These are phyloP conservation scores for Botryotinia narcissicola DNA, from an alignment of 2,329 filamentous ascomycete species.

Conservation along the genomic window DNA sequence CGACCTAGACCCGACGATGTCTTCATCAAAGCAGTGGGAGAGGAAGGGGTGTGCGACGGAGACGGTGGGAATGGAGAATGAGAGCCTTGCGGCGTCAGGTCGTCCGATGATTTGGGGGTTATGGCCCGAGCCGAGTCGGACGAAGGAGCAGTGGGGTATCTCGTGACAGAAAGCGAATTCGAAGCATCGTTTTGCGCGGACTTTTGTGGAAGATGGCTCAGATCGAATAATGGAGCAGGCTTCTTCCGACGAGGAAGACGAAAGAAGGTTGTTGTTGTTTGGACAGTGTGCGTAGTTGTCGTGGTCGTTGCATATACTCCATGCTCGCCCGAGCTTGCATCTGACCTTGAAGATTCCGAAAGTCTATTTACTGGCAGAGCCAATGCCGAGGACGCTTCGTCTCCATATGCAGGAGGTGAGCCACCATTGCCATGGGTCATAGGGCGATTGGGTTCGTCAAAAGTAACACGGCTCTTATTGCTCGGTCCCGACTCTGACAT, in stretches of 20 bases:
- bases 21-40: slow-evolving; percentile 29
- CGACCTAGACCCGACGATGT: slow-evolving; percentile 39
- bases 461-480: slow-evolving; percentile 49
- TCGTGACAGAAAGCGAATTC: slow-evolving; percentile 41
- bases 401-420: slow-evolving; percentile 57
- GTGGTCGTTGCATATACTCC: slow-evolving; percentile 56
- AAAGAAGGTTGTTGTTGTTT: slow-evolving; percentile 73
- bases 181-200: slow-evolving; percentile 44
- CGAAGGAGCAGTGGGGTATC: slow-evolving; percentile 46
- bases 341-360: slow-evolving; percentile 87
- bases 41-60: slow-evolving; percentile 22
- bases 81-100: slow-evolving; percentile 28
- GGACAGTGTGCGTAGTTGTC: slow-evolving; percentile 61
- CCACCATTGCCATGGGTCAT: slow-evolving; percentile 41
- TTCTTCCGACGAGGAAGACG: slow-evolving; percentile 74
- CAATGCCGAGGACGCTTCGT: slow-evolving; percentile 60
- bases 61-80: slow-evolving; percentile 36
- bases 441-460: slow-evolving; percentile 59
- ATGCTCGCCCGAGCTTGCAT: slow-evolving; percentile 73
- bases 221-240: slow-evolving; percentile 74
- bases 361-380: slow-evolving; percentile 63
- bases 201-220: slow-evolving; percentile 85
- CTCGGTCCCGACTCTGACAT: slow-evolving; percentile 39
- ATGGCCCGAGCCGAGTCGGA: slow-evolving; percentile 43
- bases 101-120: slow-evolving; percentile 32